Evolutionary conservation across 2,329 filamentous ascomycete species (phyloP).

Genomic region (Periconia sp.): DNA sequence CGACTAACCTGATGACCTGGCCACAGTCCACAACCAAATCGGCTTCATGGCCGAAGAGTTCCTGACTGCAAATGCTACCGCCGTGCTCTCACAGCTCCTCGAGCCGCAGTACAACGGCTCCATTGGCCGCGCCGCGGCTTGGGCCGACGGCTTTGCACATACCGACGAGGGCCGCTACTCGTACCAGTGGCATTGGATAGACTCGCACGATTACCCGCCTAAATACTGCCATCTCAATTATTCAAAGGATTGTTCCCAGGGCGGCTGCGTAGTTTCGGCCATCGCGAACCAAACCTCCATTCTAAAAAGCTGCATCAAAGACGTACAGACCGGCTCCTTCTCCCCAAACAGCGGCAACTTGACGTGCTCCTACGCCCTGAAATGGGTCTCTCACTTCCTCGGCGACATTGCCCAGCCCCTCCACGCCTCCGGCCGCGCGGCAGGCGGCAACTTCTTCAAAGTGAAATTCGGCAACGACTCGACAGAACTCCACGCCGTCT

Average conservation of each 20-base stretch:
- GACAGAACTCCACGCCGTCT: slow-evolving; percentile 44
- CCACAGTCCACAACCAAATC: slow-evolving; percentile 44
- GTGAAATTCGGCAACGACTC: slow-evolving; percentile 39
- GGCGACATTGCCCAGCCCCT: slow-evolving; percentile 47
- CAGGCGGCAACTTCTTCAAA: slow-evolving; percentile 42
- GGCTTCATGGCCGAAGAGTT: slow-evolving; percentile 44
- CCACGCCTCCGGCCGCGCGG: slow-evolving; percentile 42
- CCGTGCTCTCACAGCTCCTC: slow-evolving; percentile 38
- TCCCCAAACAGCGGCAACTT: slow-evolving; percentile 27
- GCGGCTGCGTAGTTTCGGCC: slow-evolving; percentile 45
- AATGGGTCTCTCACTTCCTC: slow-evolving; percentile 46
- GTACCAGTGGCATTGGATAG: slow-evolving; percentile 48
- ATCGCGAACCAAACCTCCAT: slow-evolving; percentile 47
- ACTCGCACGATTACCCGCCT: slow-evolving; percentile 38
- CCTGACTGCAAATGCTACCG: slow-evolving; percentile 33
- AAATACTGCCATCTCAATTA: slow-evolving; percentile 40
- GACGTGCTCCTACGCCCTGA: slow-evolving; percentile 45
- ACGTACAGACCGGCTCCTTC: slow-evolving; percentile 24
- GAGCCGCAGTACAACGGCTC: slow-evolving; percentile 44
- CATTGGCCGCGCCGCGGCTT: slow-evolving; percentile 43
- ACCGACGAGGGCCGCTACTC: slow-evolving; percentile 43
- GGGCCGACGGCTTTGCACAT: slow-evolving; percentile 45
- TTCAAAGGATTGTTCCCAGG: slow-evolving; percentile 38
- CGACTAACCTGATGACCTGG: slow-evolving; percentile 6
- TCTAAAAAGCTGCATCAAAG: slow-evolving; percentile 37